Evolutionary conservation across 2,329 filamentous ascomycete genomes (phyloP), one percentile per base, ranked within the genome.

Genomic region (Paraphaeosphaeria minitans): DNA sequence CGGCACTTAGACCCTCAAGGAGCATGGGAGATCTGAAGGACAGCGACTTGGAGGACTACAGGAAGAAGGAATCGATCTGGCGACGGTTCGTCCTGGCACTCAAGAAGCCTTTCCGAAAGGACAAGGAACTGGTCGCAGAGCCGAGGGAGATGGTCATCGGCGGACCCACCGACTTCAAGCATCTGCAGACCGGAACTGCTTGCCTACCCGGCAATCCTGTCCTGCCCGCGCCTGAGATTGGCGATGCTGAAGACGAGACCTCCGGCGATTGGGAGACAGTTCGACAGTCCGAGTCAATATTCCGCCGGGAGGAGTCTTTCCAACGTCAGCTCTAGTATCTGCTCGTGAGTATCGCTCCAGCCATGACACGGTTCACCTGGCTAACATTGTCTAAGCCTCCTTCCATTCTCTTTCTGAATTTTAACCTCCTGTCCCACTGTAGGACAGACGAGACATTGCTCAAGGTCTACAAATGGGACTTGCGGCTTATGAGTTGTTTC

Each of bases 141-240:
- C 19, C 22, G 39, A 56, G 35, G 45, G 22, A 21, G 27, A 13
- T 59, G 48, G 22, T 57, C n/a, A 66, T 67, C 37, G 29, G 65
- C 19, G 35, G 35, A 19, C 65, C 63, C 10, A 64, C 57, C 24
- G 55, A 56, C 56, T 63, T 63, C 49, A n/a, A 43, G 19, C 61
- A 66, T 31, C 12, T 56, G 8, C 27, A 45, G 47, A 64, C 56
- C 4, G 55, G 58, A 22, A 51, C 54, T 13, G 22, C 16, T 47
- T 45, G 41, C 43, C 41, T 52, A 41, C 21, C 53, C 45, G 13
- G n/a, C 14, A 35, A 42, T 6, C 13, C 8, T 9, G n/a, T 22
- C 29, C 8, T 35, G n/a, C 13, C 8, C 14, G 29, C 49, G 42
- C 14, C 49, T 16, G 16, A 16, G n/a, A 50, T 14, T 31, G 4